Evolutionary conservation across 2,329 filamentous ascomycete species (phyloP), one percentile per base, ranked within the genome.

Genomic region (Cordyceps cicadae): DNA sequence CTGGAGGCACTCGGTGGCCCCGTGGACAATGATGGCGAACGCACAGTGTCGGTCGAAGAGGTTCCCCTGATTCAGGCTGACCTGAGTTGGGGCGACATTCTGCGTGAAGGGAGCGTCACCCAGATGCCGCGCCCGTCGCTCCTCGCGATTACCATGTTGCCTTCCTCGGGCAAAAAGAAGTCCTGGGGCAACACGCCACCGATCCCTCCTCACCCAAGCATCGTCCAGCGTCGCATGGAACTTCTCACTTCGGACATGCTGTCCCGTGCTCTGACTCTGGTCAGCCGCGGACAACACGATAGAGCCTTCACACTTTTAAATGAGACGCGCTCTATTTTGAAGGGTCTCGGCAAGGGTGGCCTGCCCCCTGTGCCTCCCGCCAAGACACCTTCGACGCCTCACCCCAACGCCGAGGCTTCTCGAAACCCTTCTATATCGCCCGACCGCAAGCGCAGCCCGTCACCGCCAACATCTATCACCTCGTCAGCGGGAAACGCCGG

Each of bases 221-320:
- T 99, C 62, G 93, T 99, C 7, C 94, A 99, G 75, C 85, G 94
- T 46, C 88, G 94, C 51, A 99, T 99, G 94, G 94, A 99, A 74
- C 80, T 99, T 34, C 82, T 99, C 58, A 97, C 94, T 2, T 97
- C 93, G 1, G 94, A 99, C 72, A 99, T 99, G 94, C 83, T 99
- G 64, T 96, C 91, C 8, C 83, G 94, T 62, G 92, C 94, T 15
- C 78, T 99, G 63, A 96, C 92, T 0, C 82, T 99, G 21, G 92
- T 97, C 21, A 90, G 90, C 63, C 86, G 92, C 43, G 91, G 90
- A 39, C 93, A 97, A 74, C 90, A 97, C 71, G 94, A 99, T 69
- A 88, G 92, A 41, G 94, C 92, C 0, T 89, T 96, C 67, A 95
- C 96, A 60, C 84, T 99, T 3, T 81, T 99, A 43, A 90, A 88